Conservation (phyloP, 768 basidiomycete genomes). For the Lactarius pseudohatsudake region DNA sequence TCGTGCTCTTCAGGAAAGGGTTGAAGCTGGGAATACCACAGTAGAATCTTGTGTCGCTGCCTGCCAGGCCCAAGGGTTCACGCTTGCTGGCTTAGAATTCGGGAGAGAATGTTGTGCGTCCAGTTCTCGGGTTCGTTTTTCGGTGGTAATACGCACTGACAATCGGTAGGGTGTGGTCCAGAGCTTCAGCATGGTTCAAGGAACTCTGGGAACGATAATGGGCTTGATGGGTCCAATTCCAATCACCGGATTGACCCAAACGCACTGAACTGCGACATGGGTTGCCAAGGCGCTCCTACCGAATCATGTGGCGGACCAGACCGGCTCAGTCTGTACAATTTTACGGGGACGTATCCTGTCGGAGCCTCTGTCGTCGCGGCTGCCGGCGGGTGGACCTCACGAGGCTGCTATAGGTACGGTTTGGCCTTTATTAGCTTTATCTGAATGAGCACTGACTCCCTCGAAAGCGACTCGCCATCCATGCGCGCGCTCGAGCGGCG, state of each 20-base stretch:
- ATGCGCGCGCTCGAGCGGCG: conserved; percentile 4
- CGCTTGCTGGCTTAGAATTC: conserved; percentile 56
- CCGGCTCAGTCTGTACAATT: conserved; percentile 6
- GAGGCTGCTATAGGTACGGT: neutral
- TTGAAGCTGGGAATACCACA: conserved; percentile 52
- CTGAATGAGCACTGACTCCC: neutral
- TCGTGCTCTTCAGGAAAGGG: conserved; percentile 37
- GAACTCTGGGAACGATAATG: neutral
- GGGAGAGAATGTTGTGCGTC: conserved; percentile 9
- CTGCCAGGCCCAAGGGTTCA: conserved; percentile 67
- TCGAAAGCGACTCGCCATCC: neutral
- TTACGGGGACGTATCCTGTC: conserved; percentile 9
- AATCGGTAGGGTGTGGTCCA: neutral
- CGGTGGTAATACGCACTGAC: neutral
- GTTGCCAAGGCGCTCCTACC: conserved; percentile 11
- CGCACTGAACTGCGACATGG: neutral
- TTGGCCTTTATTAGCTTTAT: neutral
- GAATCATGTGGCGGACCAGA: conserved; percentile 12
- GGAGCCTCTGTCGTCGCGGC: conserved; percentile 6
- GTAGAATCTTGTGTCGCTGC: conserved; percentile 62
- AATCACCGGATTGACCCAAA: neutral
- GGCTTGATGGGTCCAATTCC: neutral
- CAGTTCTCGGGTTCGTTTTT: too few relatives aligned
- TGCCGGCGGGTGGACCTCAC: neutral
- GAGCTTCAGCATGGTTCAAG: neutral